Conservation (phyloP, 768 basidiomycete species). For the Tylopilus felleus region DNA sequence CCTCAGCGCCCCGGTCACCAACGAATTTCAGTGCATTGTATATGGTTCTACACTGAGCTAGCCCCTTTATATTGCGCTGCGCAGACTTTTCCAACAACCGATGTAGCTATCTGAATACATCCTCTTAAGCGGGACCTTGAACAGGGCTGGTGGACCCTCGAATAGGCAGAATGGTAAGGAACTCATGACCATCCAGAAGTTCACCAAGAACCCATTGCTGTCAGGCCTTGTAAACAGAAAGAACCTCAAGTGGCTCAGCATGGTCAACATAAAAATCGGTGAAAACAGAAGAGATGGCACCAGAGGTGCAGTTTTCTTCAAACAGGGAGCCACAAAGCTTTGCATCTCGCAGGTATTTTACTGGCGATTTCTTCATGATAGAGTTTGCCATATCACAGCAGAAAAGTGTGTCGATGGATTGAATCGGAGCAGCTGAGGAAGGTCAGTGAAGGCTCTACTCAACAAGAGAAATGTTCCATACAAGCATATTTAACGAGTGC, state of each 20-base stretch:
- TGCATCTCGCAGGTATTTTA: not conserved
- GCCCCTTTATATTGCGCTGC: too few relatives aligned
- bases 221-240: not conserved
- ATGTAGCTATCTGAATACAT: too few relatives aligned
- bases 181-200: conserved; percentile 3
- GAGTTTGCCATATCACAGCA: not conserved
- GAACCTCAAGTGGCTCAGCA: not conserved
- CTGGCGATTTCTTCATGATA: not conserved
- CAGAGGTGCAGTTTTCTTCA: conserved; percentile 3
- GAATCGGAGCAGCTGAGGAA: not conserved
- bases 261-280: conserved; percentile 1
- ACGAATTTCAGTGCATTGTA: not conserved
- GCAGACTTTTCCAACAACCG: too few relatives aligned
- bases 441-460: conserved; percentile 1
- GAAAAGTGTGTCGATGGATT: not conserved
- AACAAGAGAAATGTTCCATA: not conserved
- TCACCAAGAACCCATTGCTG: not conserved
- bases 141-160: not conserved
- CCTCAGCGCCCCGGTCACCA: conserved; percentile 16
- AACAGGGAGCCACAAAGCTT: conserved; percentile 3
- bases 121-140: not conserved
- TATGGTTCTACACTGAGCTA: too few relatives aligned
- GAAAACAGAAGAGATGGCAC: conserved; percentile 1
- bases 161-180: not conserved
- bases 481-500: not conserved